A percentile compares a stretch with the other conserved stretches of the same genome.
phyloP scores from a whole-genome alignment of 2,329 filamentous ascomycete species.

The Chalaropsis ovoidea region DNA sequence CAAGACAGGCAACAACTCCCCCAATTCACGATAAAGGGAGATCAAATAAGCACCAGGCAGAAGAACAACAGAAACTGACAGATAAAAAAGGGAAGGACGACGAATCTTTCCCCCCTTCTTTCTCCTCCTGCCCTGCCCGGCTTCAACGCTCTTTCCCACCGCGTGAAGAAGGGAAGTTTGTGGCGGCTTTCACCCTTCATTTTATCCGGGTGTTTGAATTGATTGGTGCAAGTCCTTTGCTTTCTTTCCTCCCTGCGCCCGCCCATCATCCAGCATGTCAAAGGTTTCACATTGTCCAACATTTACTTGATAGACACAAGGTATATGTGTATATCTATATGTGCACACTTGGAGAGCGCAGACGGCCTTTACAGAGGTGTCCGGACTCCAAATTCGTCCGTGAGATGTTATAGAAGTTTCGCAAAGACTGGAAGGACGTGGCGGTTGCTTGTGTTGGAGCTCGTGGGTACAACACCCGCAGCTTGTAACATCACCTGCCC shows the following conservation, averaged over 20 bases:
- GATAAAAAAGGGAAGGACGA: background rate
- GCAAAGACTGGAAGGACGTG: background rate
- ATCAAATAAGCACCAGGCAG: background rate
- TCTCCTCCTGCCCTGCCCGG: background rate
- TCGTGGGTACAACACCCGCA: background rate
- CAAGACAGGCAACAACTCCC: background rate
- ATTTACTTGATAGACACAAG: conserved; percentile 8
- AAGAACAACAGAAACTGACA: background rate
- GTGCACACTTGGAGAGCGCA: background rate
- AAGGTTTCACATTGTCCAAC: conserved; percentile 11
- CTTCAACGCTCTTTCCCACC: background rate
- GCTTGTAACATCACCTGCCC: background rate
- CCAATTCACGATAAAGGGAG: conserved; percentile 3
- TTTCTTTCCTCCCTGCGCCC: background rate
- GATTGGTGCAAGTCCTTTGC: background rate
- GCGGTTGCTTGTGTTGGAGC: background rate
- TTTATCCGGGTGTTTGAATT: conserved; percentile 7
- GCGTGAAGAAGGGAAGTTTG: background rate
- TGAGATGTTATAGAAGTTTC: too few relatives aligned
- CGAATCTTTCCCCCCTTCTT: background rate
- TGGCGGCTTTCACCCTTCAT: conserved; percentile 11
- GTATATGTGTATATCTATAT: background rate
- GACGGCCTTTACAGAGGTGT: background rate
- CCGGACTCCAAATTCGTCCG: background rate
- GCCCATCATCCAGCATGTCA: conserved; percentile 9